phyloP scores from a whole-genome alignment of 2,329 filamentous ascomycete genomes.

The Epichloe gansuensis region DNA sequence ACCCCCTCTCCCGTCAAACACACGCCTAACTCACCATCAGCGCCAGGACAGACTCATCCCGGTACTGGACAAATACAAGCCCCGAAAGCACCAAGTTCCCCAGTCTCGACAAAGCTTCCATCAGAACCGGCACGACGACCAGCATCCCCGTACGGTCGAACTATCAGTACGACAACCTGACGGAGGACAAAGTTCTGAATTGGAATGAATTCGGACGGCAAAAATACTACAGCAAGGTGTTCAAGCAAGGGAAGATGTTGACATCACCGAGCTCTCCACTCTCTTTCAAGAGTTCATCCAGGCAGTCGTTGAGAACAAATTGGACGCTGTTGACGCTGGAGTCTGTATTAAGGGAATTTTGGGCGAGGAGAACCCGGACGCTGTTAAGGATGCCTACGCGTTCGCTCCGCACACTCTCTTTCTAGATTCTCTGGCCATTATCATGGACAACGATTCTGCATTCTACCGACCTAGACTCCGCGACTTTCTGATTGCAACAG shows the following conservation, averaged over 20 bases:
- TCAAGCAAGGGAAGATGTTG: conserved; percentile 53
- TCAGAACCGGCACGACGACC: conserved; percentile 11
- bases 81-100: conserved; percentile 8
- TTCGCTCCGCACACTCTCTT: conserved; percentile 61
- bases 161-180: conserved; percentile 68
- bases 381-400: conserved; percentile 34
- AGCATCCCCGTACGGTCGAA: conserved; percentile 24
- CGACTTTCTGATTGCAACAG: conserved; percentile 59
- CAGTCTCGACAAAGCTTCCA: conserved; percentile 10
- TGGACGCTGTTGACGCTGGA: conserved; percentile 60
- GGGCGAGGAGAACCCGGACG: conserved; percentile 38
- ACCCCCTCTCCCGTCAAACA: conserved; percentile 13
- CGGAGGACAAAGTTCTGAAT: conserved; percentile 49
- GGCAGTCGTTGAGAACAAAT: conserved; percentile 55
- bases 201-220: conserved; percentile 61
- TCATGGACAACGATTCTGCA: conserved; percentile 57
- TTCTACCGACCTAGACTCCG: conserved; percentile 41
- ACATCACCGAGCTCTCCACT: conserved; percentile 54
- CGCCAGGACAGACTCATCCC: conserved; percentile 9
- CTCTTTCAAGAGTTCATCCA: conserved; percentile 80
- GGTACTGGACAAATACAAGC: background rate
- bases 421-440: conserved; percentile 69
- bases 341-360: conserved; percentile 63
- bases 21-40: background rate
- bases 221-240: conserved; percentile 52